Evolutionary conservation across 352 stramenopile species (phyloP), one percentile per base, ranked within the genome.

Genomic region (Peronospora farinosa): DNA sequence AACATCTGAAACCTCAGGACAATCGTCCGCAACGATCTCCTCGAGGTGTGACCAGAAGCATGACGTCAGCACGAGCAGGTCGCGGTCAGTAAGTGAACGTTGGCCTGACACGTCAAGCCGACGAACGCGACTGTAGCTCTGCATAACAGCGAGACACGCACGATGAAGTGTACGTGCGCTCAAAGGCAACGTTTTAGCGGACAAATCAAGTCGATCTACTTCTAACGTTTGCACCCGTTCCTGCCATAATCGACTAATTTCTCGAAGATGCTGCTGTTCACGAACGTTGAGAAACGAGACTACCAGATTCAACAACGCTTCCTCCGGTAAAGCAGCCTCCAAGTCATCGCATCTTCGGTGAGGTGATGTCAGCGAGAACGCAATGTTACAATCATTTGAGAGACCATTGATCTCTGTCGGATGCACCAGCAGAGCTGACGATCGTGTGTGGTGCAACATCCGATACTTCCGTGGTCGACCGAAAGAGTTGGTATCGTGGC

Each of bases 1-100:
- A 50, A 91, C 85, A 54, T 93, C 82, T 9, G 82, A 86, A 17
- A 93, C 57, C 39, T 79, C 72, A n/a, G 82, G 57, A 56, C 82
- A 93, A 49, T 90, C 78, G 47, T 91, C 61, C 2, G 80, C 61
- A 6, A 60, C 60, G 40, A 93, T 70, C 44, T 70, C 55, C 51
- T 91, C 79, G 15, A 93, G 59, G 16, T 83, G 50, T 4, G 75
- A 57, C 82, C 82, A 93, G 45, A 88, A 93, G 65, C 70, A 77
- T 13, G 82, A 91, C 10, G 79, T 78, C 30, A 93, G 61, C 17
- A 93, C 76, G 30, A 93, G 70, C 48, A 93, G 44, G 46, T 93
- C 82, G 5, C 73, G 68, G 47, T 93, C 79, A 10, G 51, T 59
- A 21, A 91, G 59, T 2, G 67, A 69, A 5, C 82, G 77, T 53